Conservation (phyloP, 139 green algal species). For the Raphidocelis subcapitata region DNA sequence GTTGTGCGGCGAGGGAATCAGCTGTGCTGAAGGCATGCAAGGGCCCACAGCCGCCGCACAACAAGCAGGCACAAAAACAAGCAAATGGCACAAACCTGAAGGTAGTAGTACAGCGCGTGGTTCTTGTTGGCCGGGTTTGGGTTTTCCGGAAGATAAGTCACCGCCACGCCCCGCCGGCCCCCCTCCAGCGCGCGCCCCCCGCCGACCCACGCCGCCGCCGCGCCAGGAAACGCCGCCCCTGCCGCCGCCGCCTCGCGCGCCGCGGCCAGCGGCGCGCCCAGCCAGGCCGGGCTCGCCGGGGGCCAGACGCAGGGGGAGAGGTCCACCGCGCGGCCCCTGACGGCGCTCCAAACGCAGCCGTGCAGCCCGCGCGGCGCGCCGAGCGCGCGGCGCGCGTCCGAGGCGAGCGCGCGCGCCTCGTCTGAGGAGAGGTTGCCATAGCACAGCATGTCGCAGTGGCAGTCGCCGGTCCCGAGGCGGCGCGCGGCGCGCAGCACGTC, state of each 20-base stretch:
- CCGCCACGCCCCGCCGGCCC: not conserved
- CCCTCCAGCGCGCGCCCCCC: not conserved
- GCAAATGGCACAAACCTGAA: conserved; percentile 27
- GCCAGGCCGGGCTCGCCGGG: not conserved
- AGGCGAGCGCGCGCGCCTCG: conserved; percentile 1
- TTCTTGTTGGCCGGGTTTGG: conserved; percentile 56
- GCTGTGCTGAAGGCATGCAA: too few relatives aligned
- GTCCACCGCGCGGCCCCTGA: not conserved
- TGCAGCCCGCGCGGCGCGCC: conserved; percentile 8
- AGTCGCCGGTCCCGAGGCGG: not conserved
- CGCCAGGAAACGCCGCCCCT: not conserved
- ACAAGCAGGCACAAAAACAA: too few relatives aligned
- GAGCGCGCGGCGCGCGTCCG: not conserved
- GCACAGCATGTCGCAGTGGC: conserved; percentile 34
- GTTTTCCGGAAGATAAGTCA: conserved; percentile 42
- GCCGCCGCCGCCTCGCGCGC: too few relatives aligned
- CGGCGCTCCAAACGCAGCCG: not conserved
- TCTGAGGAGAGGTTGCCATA: conserved; percentile 38
- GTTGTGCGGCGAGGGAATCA: too few relatives aligned
- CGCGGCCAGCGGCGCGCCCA: not conserved
- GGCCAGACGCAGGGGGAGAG: conserved; percentile 11
- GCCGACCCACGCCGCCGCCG: not conserved
- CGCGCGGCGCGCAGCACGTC: conserved; percentile 14
- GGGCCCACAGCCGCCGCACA: too few relatives aligned
- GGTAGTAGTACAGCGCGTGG: conserved; percentile 37